Evolutionary conservation across 805 yeast genomes (phyloP), one percentile per base, ranked within the genome.

Genomic region (Candida peoriensis): DNA sequence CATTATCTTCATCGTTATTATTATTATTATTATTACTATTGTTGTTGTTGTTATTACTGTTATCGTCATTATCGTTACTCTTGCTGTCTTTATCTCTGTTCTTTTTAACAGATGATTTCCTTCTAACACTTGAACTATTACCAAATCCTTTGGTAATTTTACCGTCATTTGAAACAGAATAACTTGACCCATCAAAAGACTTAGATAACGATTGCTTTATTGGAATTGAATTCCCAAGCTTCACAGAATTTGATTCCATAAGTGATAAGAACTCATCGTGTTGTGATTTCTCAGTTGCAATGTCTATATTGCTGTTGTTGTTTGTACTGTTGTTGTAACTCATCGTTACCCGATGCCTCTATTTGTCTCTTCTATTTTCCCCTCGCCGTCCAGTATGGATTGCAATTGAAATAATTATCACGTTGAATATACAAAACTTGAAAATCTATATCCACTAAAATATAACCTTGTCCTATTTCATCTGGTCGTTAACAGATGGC

Each of bases 151-250:
- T 44, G 13, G 50, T 39, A 19, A 46, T 41, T 35, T 50, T 44
- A 8, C 47, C 43, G 22, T 46, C 50, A 10, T 26, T 39, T 25
- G 48, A 47, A 2, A 38, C 30, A 3, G 39, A 36, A 18, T 36
- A 36, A 20, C 23, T 18, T n/a, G 39, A 40, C 29, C 48, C 53
- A 11, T 50, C 45, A 32, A 49, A 43, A 6, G 48, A 44, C 31
- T 49, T 50, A 2, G 54, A 47, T 13, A 48, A 36, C 3, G 50
- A 46, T 28, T 48, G 52, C 26, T 46, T 49, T n/a, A 48, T 43
- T 9, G 53, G 54, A 12, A 50, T 46, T n/a, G 54, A n/a, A n/a
- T n/a, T n/a, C n/a, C n/a, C n/a, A n/a, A n/a, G 43, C 24, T 34
- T 25, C n/a, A 26, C 33, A 5, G 30, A 24, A 17, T 36, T 36